Evolutionary conservation across 106 monocot genomes (phyloP), one percentile per base, ranked within the genome.

Genomic region (Platanthera guangdongensis): DNA sequence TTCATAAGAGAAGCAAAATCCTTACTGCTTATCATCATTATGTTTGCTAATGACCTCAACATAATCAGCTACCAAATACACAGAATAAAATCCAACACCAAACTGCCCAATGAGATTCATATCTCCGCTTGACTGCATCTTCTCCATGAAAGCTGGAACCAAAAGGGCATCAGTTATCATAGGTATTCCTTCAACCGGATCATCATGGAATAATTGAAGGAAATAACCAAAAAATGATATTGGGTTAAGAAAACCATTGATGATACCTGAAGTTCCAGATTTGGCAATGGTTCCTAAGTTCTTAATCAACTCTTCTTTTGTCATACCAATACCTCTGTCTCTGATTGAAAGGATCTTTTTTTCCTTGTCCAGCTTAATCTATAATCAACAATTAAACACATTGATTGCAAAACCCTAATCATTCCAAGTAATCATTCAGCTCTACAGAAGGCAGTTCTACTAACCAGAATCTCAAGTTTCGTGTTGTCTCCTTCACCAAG

Each of bases 41-140:
- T 99, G 91, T 75, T 99, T 99, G 92, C 97, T 99, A 48, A 99
- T 84, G 72, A 99, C 97, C 79, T 99, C 97, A 51, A 99, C 97
- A 75, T 99, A 99, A 75, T 99, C 97, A 64, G 97, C 86, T 77
- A 99, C 97, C 60, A 99, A 86, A 81, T 99, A 99, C 10, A 94
- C 97, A 50, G 97, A 99, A 73, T 99, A 99, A 82, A 97, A 97
- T 2, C 96, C 96, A 79, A 97, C 96, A 72, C 96, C 96, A 76
- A 97, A 97, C 75, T 97, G 97, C 22, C 97, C 97, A 73, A 99
- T 99, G 52, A 99, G 94, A 79, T 83, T 99, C 28, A 99, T 82
- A 65, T 99, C 97, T 74, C 97, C 97, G 16, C 97, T 89, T 30
- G 89, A 86, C 84, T 99, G 97, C 92, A 94, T 92, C 75, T 99